Conservation (phyloP, 1,139 yeast genomes). For the Nakaseomyces bracarensis region DNA sequence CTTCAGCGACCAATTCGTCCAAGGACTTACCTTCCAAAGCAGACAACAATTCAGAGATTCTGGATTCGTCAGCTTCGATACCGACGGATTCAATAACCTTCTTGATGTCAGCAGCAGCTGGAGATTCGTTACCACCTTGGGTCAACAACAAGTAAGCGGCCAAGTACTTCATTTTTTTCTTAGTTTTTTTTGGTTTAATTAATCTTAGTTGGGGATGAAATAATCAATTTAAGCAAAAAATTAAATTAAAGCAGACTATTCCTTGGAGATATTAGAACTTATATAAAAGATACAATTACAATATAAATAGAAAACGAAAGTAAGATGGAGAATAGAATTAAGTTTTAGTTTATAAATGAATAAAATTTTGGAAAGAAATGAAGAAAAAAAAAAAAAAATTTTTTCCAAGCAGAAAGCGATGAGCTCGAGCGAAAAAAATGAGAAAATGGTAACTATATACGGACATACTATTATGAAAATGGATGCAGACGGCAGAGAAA, state of each 20-base stretch:
- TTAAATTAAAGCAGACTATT: constrained; percentile 31
- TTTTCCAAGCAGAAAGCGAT: neutral
- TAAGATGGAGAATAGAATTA: neutral
- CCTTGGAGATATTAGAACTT: constrained; percentile 27
- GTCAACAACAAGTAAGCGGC: constrained; percentile 86
- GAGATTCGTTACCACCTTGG: constrained; percentile 81
- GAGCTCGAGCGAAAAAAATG: too few species aligned
- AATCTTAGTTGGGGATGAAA: constrained; percentile 20
- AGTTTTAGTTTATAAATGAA: constrained; percentile 4
- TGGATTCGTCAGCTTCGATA: constrained; percentile 88
- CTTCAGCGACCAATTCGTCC: constrained; percentile 90
- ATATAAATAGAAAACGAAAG: constrained; percentile 2
- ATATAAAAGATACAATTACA: too few species aligned
- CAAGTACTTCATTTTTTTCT: constrained; percentile 78
- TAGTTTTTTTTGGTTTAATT: constrained; percentile 12
- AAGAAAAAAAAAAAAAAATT: constrained; percentile 2
- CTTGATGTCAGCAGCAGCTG: constrained; percentile 90
- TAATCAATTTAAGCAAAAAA: constrained; percentile 33
- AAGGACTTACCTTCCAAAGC: constrained; percentile 91
- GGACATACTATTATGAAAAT: too few species aligned
- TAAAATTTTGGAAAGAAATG: neutral
- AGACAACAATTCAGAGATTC: constrained; percentile 72
- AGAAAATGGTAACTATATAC: too few species aligned
- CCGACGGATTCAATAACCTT: constrained; percentile 87
- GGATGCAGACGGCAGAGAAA: too few species aligned